Evolutionary conservation across 805 yeast genomes (phyloP), one percentile per base, ranked within the genome.

Genomic region (Saccharomycopsis babjevae): DNA sequence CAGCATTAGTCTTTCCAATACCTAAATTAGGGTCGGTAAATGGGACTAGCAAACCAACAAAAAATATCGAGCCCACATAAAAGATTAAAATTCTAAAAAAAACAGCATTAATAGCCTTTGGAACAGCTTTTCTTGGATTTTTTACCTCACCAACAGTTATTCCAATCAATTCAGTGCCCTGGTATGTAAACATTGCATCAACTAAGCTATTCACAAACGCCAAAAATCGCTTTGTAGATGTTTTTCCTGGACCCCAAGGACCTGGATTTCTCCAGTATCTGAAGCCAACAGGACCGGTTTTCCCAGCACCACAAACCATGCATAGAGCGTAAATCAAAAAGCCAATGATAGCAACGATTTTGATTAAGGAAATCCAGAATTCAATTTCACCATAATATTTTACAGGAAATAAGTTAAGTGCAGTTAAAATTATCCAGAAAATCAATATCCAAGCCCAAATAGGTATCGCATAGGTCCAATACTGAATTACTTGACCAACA

Each of bases 181-280:
- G 84, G 70, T 78, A 80, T 34, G 85, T 82, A 74, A 82, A 82
- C 46, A 83, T 79, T 43, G 86, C 83, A 58, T 77, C 76, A 64
- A 82, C 76, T 32, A 64, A 73, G 32, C 84, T 80, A 18, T 78
- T 69, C 50, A 81, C 76, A 83, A 83, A 82, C 55, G 82, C 83
- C 58, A 81, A 69, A 65, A 82, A 80, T 66, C 82, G 72, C 52
- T 69, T 80, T 54, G 82, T 78, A 64, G 72, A 70, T 6, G 66
- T 66, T 67, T 77, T 70, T 52, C 84, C 85, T 63, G 80, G 80
- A 58, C 88, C 86, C 84, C 86, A 83, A 32, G 88, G 81, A 62
- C 89, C 89, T 5, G 89, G 88, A 67, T 81, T 68, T 70, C 83
- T 77, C 86, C 85, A 82, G 71, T 81, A 81, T 70, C 85, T 76